Evolutionary conservation across 2,329 filamentous ascomycete species (phyloP), one percentile per base, ranked within the genome.

Genomic region (Biscogniauxia sp.): DNA sequence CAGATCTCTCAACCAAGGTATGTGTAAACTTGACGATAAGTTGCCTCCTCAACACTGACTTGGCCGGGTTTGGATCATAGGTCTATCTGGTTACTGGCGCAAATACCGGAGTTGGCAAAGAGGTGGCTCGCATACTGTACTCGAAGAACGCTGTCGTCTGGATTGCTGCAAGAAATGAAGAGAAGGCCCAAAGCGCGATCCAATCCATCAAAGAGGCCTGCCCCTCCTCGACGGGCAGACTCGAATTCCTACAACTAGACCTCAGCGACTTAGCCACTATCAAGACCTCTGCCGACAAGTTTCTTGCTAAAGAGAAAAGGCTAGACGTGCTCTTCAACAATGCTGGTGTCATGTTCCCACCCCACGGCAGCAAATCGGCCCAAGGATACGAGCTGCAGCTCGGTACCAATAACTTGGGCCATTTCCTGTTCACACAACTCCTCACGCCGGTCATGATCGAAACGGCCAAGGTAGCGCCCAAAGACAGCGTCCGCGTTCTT

Each of bases 321-420:
- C 62, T 79, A 2, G 73, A 79, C 62, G 73, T 77, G 5, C 61
- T 79, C 28, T 73, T 74, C 61, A 75, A 79, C 64, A 79, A 79
- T 65, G 77, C 78, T 0, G 77, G 71, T 5, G 69, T 78, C 32
- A 78, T 78, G 75, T 61, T 66, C 2, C 71, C 75, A 1, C 75
- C 75, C 0, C 57, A 64, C 5, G 75, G 74, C 3, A 75, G 72
- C 54, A 74, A 72, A 59, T 73, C 75, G 19, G 69, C 70, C 8
- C 72, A 75, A 61, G 70, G 72, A 20, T 68, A 72, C 57, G 73
- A 75, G 61, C 64, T 73, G 25, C 71, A 75, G 59, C 60, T 74
- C 7, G 72, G 69, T 37, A 66, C 66, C 26, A 75, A 74, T 54
- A 62, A 59, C 41, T 61, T 75, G 15, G 72, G 67, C 1, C 68